Conservation (phyloP, 306 rosid species). For the Vicia villosa region DNA sequence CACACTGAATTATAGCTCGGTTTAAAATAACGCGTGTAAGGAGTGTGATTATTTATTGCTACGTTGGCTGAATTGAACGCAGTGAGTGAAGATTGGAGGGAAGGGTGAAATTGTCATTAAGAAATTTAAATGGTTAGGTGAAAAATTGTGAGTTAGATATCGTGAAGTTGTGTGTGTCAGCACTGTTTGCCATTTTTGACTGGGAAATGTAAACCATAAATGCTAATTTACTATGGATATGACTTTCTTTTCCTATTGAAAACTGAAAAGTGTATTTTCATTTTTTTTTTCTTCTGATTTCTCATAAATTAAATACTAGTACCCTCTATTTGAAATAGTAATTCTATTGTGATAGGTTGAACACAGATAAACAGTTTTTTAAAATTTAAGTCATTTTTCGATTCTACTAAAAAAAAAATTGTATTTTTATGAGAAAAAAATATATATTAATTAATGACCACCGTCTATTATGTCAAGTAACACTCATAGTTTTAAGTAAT, state of each 20-base stretch:
- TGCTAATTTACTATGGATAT: not conserved
- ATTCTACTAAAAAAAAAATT: too few species aligned
- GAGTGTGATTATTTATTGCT: slow-evolving; percentile 4
- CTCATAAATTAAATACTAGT: too few species aligned
- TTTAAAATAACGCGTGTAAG: not conserved
- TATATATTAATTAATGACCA: too few species aligned
- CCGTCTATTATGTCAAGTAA: too few species aligned
- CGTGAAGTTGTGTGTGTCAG: slow-evolving; percentile 1
- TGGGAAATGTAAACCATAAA: slow-evolving; percentile 6
- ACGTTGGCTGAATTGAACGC: not conserved
- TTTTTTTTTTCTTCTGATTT: too few species aligned
- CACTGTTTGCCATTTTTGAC: slow-evolving; percentile 13
- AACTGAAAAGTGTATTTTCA: not conserved
- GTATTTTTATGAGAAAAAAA: too few species aligned
- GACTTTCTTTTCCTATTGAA: not conserved
- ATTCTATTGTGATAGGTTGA: too few species aligned
- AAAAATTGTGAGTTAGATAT: not conserved
- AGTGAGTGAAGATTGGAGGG: not conserved
- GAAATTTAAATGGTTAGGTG: not conserved
- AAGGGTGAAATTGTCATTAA: slow-evolving; percentile 2
- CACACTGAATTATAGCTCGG: not conserved
- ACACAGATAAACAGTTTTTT: too few species aligned
- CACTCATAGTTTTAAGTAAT: too few species aligned
- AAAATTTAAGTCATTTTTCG: too few species aligned
- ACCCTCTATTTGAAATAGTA: too few species aligned